phyloP scores from a whole-genome alignment of 768 basidiomycete genomes.

The Boletellus ananas region DNA sequence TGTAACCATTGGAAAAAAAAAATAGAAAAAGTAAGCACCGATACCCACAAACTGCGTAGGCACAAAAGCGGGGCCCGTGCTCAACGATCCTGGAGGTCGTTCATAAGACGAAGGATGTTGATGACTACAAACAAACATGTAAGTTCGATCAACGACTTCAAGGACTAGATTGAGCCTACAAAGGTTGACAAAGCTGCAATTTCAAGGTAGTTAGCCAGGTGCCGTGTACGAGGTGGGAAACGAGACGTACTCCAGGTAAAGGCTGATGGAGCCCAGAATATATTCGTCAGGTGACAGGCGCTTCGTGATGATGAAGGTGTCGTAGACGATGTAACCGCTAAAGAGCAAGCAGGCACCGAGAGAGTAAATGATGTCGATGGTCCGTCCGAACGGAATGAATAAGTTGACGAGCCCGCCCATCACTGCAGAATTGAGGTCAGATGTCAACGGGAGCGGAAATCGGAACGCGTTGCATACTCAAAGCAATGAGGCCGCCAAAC shows the following conservation, averaged over 20 bases:
- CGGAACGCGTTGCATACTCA: constrained; percentile 44
- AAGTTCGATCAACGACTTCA: not conserved
- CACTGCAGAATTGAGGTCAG: constrained; percentile 37
- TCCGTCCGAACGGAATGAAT: constrained; percentile 82
- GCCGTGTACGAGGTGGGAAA: not conserved
- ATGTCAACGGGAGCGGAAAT: not conserved
- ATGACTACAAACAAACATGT: constrained; percentile 49
- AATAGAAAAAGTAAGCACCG: too few relatives aligned
- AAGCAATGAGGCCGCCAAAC: constrained; percentile 77
- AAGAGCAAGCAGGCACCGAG: constrained; percentile 78
- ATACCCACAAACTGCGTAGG: not conserved
- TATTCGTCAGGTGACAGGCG: constrained; percentile 90
- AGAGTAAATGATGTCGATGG: constrained; percentile 79
- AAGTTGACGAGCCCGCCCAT: constrained; percentile 80
- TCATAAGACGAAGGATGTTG: constrained; percentile 80
- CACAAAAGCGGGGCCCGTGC: not conserved
- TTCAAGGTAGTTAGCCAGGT: constrained; percentile 15
- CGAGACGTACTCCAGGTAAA: constrained; percentile 85
- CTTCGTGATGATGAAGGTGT: constrained; percentile 88
- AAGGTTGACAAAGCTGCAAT: constrained; percentile 74
- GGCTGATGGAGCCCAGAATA: constrained; percentile 83
- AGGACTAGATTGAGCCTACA: constrained; percentile 47
- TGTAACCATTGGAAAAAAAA: constrained; percentile 2
- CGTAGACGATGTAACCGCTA: constrained; percentile 87
- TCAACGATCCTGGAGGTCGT: constrained; percentile 45